phyloP scores from a whole-genome alignment of 371 early-diverging fungal species.

The Smittium mucronatum region DNA sequence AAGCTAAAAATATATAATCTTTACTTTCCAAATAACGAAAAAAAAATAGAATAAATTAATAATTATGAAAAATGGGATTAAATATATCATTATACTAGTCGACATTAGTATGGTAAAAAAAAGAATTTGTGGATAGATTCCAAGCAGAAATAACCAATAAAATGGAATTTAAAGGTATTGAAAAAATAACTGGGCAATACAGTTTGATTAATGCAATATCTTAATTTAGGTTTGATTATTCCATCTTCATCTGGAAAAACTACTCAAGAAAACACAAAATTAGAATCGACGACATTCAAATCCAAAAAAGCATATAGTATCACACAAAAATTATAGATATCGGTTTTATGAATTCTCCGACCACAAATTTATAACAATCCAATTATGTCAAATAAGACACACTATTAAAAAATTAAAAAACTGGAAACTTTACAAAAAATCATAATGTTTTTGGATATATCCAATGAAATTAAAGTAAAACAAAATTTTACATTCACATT shows the following conservation, averaged over 20 bases:
- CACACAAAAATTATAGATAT: background rate
- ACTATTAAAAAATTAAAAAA: background rate
- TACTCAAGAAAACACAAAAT: background rate
- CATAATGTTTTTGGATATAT: background rate
- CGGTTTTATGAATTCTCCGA: background rate
- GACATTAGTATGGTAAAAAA: background rate
- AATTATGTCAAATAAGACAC: no score
- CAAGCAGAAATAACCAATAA: background rate
- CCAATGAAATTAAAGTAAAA: background rate
- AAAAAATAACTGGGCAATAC: background rate
- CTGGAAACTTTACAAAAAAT: background rate
- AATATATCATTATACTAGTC: background rate
- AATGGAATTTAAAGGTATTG: background rate
- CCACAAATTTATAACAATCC: background rate
- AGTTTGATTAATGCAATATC: background rate
- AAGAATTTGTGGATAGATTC: background rate
- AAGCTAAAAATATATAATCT: background rate
- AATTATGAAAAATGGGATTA: background rate
- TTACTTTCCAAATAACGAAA: background rate
- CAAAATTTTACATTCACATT: background rate
- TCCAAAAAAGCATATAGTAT: background rate
- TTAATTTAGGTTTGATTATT: background rate
- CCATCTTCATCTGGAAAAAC: background rate
- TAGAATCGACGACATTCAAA: background rate
- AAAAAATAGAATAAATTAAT: background rate